These are phyloP conservation scores for Ophiocordyceps camponoti-leonardi DNA, from an alignment of 2,329 filamentous ascomycete species.

Conservation along the genomic window DNA sequence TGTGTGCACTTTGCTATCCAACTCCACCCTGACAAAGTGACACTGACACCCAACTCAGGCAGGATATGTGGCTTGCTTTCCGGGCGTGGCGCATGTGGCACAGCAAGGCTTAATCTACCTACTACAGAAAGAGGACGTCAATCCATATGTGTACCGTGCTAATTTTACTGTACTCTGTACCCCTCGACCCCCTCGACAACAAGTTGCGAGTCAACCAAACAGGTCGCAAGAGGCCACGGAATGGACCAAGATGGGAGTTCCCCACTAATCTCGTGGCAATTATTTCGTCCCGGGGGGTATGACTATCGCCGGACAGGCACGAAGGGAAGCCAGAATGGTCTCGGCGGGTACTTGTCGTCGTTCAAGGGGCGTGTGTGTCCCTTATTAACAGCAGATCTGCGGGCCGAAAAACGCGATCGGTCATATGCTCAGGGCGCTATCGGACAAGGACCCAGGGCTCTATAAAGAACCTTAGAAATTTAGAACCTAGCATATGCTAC, in stretches of 20 bases:
- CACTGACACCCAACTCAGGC: too few relatives aligned
- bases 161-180: background rate
- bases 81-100: background rate
- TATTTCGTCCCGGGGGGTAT: background rate
- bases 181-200: too few relatives aligned
- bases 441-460: background rate
- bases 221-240: too few relatives aligned
- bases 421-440: background rate
- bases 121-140: too few relatives aligned
- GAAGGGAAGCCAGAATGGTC: background rate
- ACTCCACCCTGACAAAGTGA: too few relatives aligned
- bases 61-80: background rate
- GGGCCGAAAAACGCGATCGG: background rate
- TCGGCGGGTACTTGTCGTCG: background rate
- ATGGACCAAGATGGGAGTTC: too few relatives aligned
- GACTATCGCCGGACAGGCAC: background rate
- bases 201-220: background rate
- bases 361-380: background rate
- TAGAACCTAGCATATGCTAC: background rate
- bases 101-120: background rate
- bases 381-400: background rate
- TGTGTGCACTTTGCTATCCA: background rate
- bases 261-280: too few relatives aligned
- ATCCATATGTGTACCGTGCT: background rate
- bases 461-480: background rate